These are phyloP conservation scores for Termitomyces eurrhizus DNA, from an alignment of 768 basidiomycete species.

Conservation along the genomic window DNA sequence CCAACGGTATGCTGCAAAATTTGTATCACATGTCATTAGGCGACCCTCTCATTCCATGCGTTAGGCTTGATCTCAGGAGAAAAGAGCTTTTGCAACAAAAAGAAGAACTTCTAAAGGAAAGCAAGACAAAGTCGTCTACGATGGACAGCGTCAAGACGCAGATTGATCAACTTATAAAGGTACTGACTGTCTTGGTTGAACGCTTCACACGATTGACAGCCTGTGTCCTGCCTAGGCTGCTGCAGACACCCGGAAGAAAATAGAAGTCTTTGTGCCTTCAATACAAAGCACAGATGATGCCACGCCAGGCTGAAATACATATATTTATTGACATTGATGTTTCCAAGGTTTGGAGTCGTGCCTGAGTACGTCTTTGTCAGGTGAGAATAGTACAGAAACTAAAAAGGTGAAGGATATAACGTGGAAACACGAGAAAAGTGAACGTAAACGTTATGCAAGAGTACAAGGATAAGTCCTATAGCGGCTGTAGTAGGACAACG, in stretches of 20 bases:
- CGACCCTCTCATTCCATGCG: neutral
- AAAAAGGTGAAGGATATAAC: slow-evolving; percentile 17
- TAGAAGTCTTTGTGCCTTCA: slow-evolving; percentile 60
- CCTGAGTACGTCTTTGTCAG: slow-evolving; percentile 11
- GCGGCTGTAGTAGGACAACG: slow-evolving; percentile 3
- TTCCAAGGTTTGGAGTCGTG: neutral
- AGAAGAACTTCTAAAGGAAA: slow-evolving; percentile 77
- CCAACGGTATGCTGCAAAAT: slow-evolving; percentile 55
- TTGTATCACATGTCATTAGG: slow-evolving; percentile 10
- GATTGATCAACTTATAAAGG: slow-evolving; percentile 76
- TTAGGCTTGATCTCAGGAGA: slow-evolving; percentile 67
- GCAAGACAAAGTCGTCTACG: slow-evolving; percentile 65
- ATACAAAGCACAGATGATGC: slow-evolving; percentile 23
- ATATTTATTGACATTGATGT: neutral
- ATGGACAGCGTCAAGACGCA: slow-evolving; percentile 78
- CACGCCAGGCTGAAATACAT: slow-evolving; percentile 11
- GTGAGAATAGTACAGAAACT: slow-evolving; percentile 18
- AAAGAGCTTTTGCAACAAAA: slow-evolving; percentile 68
- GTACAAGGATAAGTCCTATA: slow-evolving; percentile 11
- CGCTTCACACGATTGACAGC: slow-evolving; percentile 11
- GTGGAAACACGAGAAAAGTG: slow-evolving; percentile 8
- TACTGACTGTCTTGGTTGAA: slow-evolving; percentile 19
- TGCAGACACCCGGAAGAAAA: slow-evolving; percentile 70
- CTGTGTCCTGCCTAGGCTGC: slow-evolving; percentile 46
- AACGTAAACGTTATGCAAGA: slow-evolving; percentile 8